A percentile compares a stretch with the other conserved stretches of the same genome.
Evolutionary conservation across 2,329 filamentous ascomycete genomes (phyloP).

Genomic region (Aspergillus amoenus): DNA sequence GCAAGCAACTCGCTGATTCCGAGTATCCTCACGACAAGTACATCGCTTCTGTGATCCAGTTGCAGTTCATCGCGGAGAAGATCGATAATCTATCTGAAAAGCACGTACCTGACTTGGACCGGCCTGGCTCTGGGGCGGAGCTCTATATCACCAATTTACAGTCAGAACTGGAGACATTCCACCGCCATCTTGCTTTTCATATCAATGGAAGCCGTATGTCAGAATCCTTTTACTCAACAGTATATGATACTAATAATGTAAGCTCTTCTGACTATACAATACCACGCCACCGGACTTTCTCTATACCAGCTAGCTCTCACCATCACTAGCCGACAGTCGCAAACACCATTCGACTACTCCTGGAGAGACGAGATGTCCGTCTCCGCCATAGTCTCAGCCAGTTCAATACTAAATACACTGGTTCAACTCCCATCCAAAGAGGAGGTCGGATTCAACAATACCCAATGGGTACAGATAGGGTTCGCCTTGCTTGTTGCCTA

Average conservation of each 20-base stretch:
- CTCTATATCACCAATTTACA: not conserved
- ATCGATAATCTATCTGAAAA: not conserved
- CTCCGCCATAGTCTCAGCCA: not conserved
- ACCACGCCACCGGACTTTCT: not conserved
- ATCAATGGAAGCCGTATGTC: not conserved
- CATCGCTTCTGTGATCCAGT: not conserved
- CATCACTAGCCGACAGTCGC: too few relatives aligned
- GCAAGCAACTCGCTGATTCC: not conserved
- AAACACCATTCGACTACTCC: not conserved
- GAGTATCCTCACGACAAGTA: not conserved
- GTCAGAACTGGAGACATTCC: not conserved
- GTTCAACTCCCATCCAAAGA: slow-evolving; percentile 34
- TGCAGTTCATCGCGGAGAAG: not conserved
- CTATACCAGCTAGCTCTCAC: not conserved
- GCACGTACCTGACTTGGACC: not conserved
- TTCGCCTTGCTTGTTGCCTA: slow-evolving; percentile 28
- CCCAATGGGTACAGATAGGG: slow-evolving; percentile 42
- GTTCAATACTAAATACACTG: slow-evolving; percentile 16
- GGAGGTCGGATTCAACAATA: slow-evolving; percentile 39
- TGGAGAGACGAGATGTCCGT: not conserved
- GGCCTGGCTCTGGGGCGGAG: not conserved
- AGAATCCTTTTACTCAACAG: too few relatives aligned
- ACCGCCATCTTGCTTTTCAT: not conserved
- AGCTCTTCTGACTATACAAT: not conserved
- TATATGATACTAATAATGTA: not conserved